Base-by-base conservation (phyloP, 108 stramenopile species). In the Cyclotella choctawhatcheeana region DNA sequence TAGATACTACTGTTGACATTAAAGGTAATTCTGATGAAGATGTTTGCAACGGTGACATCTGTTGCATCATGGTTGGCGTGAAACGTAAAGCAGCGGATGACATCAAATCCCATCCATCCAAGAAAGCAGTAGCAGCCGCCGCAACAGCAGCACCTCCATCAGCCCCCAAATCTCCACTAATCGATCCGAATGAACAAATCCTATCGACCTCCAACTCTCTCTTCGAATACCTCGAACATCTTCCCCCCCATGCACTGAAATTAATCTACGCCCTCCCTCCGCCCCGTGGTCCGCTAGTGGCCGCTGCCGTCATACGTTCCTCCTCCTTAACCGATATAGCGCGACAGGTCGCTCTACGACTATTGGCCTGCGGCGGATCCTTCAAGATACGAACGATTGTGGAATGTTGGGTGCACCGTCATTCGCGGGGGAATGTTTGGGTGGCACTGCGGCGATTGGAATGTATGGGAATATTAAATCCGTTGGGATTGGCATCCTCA, bases 211-310 rank as follows among this genome's bases (percentile, higher is more conserved):
- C 76, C 55, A 70, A 37, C 18, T 66, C 69, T 63, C 62, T 81
- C 12, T 81, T 81, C 53, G 65, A 76, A 50, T 81, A 81, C 51
- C 74, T 81, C 35, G 64, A 66, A 18, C 62, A 59, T 31, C 69
- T 81, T 6, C 80, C 80, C 16, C 62, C 69, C 14, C 61, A 27
- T 3, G 22, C 45, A 5, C 62, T 81, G 10, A 75, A 69, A 54
- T 58, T 47, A 21, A 70, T 81, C 12, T 81, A 81, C 32, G 69
- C 74, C 7, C 53, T 65, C 13, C 69, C 76, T 26, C 22, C 69
- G 5, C 74, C 75, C 12, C 58, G 80, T 4, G 80, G 80, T 21
- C 69, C 75, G 3, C 32, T 48, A 12, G 80, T 76, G 22, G 74
- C 69, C 21, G 69, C 69, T 30, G 51, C 80, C 20, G 80, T 81